Evolutionary conservation across 2,329 filamentous ascomycete species (phyloP).

Genomic region (Fusarium sp.): DNA sequence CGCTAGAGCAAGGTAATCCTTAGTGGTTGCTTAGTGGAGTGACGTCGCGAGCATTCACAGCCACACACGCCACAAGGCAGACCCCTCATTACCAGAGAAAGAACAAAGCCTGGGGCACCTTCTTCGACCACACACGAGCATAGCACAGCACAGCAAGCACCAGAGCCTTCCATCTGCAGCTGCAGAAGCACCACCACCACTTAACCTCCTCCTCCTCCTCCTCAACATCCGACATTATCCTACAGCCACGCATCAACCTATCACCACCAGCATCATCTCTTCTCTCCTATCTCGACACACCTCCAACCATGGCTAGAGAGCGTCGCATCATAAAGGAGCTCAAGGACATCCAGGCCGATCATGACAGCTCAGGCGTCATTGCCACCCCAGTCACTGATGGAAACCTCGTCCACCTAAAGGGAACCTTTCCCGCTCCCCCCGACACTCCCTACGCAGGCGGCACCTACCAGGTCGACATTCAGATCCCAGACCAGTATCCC

Average conservation of each 20-base stretch:
- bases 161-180: constrained; percentile 12
- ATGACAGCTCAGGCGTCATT: constrained; percentile 78
- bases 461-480: constrained; percentile 84
- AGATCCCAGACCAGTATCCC: constrained; percentile 89
- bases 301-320: constrained; percentile 62
- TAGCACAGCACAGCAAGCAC: constrained; percentile 3
- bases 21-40: neutral
- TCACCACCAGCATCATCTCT: neutral
- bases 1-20: neutral
- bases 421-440: constrained; percentile 86
- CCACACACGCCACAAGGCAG: constrained; percentile 20
- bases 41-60: neutral
- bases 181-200: neutral
- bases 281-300: neutral
- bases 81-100: constrained; percentile 25
- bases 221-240: neutral
- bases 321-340: constrained; percentile 81
- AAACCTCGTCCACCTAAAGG: constrained; percentile 85
- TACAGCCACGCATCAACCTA: neutral
- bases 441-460: constrained; percentile 95
- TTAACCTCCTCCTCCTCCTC: constrained; percentile 8
- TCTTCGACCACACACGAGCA: constrained; percentile 3
- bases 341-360: constrained; percentile 79
- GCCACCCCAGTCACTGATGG: constrained; percentile 73
- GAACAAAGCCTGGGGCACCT: neutral